Evolutionary conservation across 2,329 filamentous ascomycete species (phyloP), one percentile per base, ranked within the genome.

Genomic region (Diaporthe australafricana): DNA sequence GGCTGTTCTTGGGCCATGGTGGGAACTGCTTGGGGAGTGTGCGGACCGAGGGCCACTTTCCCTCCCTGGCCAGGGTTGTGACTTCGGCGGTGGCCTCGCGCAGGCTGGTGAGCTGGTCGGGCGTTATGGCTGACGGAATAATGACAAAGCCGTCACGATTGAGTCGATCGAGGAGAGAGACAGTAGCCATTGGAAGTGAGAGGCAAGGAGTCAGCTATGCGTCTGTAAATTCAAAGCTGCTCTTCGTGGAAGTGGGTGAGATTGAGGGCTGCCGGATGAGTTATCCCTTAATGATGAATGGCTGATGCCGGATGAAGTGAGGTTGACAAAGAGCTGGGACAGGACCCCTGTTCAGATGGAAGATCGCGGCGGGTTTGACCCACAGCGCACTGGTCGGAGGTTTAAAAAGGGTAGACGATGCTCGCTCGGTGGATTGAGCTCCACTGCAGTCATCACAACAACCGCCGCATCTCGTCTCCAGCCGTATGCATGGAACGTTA

Each of bases 21-120:
- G 94, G 95, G 83, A 97, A 98, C 82, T 97, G 94, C 82, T 97
- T 97, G 68, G 93, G 93, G 2, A 96, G 89, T 0, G 93, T 96
- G 75, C 94, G 92, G 78, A 97, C 91, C 82, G 93, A 88, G 3
- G 93, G 93, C 94, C 94, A 98, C 74, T 86, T 78, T 47, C 94
- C 94, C n/a, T 84, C 76, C 74, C 93, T 90, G 52, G 93, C 92
- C 52, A 89, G 83, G 2, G 83, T 79, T 25, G 90, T 90, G n/a
- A 89, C 87, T 71, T 86, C 81, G 42, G 83, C 79, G 65, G 90
- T 89, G 52, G 91, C 91, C 68, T 80, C 78, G 76, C 91, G 92
- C 74, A 96, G 90, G 25, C 83, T 77, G 30, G 84, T 74, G 55
- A 96, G 84, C 73, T 90, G 85, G 22, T 82, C 70, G 2, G 86